These are phyloP conservation scores for Leishmania arabica DNA, from an alignment of 208 protist genomes.

Conservation along the genomic window DNA sequence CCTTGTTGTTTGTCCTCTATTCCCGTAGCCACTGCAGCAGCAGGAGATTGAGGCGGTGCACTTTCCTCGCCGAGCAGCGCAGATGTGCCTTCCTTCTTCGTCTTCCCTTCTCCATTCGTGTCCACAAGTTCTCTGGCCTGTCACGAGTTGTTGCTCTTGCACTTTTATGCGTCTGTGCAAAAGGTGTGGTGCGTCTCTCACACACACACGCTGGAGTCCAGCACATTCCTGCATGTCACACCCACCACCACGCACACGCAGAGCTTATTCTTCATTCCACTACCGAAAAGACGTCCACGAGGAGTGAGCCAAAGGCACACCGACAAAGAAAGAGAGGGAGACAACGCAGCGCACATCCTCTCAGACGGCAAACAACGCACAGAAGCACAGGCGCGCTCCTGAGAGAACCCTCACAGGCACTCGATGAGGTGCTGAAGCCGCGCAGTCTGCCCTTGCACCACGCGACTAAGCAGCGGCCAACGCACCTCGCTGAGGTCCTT, in stretches of 20 bases:
- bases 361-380: neutral
- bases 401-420: constrained; percentile 5
- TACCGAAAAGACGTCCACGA: neutral
- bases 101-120: too few species aligned
- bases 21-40: neutral
- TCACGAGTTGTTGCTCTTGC: neutral
- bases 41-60: neutral
- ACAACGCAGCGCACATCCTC: constrained; percentile 9
- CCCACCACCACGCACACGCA: neutral
- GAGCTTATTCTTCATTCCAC: neutral
- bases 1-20: neutral
- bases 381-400: neutral
- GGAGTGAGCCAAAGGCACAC: neutral
- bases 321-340: too few species aligned
- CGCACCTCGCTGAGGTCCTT: constrained; percentile 53
- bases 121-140: too few species aligned
- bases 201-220: neutral
- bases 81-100: neutral
- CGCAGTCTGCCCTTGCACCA: constrained; percentile 23
- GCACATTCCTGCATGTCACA: neutral
- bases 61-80: neutral
- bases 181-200: neutral
- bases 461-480: constrained; percentile 25
- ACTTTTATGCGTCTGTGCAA: neutral
- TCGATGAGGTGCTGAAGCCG: constrained; percentile 20